Evolutionary conservation across 2,329 filamentous ascomycete genomes (phyloP).

Genomic region (Gremmenia infestans): DNA sequence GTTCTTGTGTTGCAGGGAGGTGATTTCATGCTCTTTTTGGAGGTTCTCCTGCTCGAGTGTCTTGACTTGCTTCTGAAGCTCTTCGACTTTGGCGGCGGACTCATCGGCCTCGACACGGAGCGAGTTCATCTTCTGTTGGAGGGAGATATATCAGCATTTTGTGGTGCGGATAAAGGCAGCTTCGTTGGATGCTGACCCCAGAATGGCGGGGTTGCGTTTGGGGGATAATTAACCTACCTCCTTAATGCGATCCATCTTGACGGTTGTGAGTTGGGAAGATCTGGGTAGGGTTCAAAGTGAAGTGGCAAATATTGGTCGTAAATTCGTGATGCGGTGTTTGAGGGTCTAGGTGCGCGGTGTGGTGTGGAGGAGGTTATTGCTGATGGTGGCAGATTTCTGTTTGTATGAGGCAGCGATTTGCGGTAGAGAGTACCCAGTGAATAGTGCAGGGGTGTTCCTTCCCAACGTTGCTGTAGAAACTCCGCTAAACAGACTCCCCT

Average conservation of each 20-base stretch:
- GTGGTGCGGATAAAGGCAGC: slow-evolving; percentile 7
- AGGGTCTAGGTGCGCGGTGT: neutral
- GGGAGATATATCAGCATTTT: slow-evolving; percentile 5
- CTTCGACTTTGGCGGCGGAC: slow-evolving; percentile 73
- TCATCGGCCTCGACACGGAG: slow-evolving; percentile 94
- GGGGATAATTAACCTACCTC: slow-evolving; percentile 62
- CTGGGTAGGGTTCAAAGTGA: slow-evolving; percentile 8
- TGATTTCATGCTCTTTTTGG: slow-evolving; percentile 96
- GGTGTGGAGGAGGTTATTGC: neutral
- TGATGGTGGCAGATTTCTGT: neutral
- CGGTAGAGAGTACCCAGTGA: too few species aligned
- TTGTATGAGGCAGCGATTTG: too few species aligned
- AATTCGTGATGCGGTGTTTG: slow-evolving; percentile 4
- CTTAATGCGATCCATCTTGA: slow-evolving; percentile 82
- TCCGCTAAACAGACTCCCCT: neutral
- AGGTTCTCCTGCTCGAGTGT: slow-evolving; percentile 89
- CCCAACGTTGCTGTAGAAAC: neutral
- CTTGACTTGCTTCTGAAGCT: slow-evolving; percentile 85
- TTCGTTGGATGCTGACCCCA: slow-evolving; percentile 13
- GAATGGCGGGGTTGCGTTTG: slow-evolving; percentile 29
- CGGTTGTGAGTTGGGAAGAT: slow-evolving; percentile 8
- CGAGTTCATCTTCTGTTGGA: slow-evolving; percentile 78
- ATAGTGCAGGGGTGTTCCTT: too few species aligned
- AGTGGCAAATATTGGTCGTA: neutral
- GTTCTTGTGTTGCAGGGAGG: slow-evolving; percentile 93